These are phyloP conservation scores for Myxozyma lipomycoides DNA, from an alignment of 805 yeast species.

Conservation along the genomic window DNA sequence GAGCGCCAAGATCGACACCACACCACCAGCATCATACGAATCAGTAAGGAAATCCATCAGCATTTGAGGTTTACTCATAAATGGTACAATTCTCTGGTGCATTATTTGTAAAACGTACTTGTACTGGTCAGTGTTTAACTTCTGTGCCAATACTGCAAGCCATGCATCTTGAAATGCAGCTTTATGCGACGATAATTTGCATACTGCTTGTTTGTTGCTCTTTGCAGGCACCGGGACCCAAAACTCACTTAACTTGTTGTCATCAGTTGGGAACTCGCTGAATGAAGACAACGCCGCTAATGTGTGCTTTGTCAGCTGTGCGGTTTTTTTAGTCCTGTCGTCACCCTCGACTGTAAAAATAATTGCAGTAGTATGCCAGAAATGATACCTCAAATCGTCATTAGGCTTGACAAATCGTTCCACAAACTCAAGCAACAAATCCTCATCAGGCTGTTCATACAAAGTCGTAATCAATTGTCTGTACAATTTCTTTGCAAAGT, in stretches of 20 bases:
- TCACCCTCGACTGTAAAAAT: conserved; percentile 35
- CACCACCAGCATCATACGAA: conserved; percentile 58
- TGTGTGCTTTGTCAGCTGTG: conserved; percentile 22
- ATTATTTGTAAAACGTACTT: conserved; percentile 64
- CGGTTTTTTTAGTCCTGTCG: conserved; percentile 3
- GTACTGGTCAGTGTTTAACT: conserved; percentile 53
- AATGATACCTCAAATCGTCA: conserved; percentile 77
- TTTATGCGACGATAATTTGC: conserved; percentile 45
- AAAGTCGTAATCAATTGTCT: conserved; percentile 39
- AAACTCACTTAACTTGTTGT: conserved; percentile 26
- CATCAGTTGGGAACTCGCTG: conserved; percentile 29
- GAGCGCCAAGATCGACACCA: conserved; percentile 70
- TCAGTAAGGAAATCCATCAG: conserved; percentile 93
- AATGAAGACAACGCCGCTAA: conserved; percentile 27
- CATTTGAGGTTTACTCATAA: conserved; percentile 69
- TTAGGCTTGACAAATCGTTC: conserved; percentile 51
- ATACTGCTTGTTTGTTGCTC: conserved; percentile 19
- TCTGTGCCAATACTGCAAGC: conserved; percentile 49
- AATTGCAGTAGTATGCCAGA: conserved; percentile 48
- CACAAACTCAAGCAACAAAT: conserved; percentile 52
- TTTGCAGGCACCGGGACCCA: conserved; percentile 15
- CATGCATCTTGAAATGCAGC: conserved; percentile 65
- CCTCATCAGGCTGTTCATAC: conserved; percentile 37
- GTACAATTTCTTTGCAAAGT: conserved; percentile 59
- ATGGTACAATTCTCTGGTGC: conserved; percentile 82